Evolutionary conservation across 78 protist genomes (phyloP).

Genomic region (Guillardia theta): DNA sequence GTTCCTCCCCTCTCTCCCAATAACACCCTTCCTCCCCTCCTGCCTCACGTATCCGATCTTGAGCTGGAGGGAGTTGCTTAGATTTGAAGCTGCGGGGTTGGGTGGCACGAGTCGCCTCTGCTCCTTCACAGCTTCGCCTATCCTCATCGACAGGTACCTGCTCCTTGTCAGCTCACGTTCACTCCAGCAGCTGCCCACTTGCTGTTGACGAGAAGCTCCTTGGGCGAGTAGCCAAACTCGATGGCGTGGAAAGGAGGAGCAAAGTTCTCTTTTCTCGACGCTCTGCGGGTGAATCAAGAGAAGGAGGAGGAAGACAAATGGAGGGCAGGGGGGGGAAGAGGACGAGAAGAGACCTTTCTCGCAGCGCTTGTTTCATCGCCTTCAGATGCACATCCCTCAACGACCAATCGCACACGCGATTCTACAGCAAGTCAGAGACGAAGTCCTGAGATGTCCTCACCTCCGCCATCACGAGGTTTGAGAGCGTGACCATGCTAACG

Average conservation of each 20-base stretch:
- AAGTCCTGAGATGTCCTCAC: neutral
- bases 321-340: neutral
- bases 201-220: neutral
- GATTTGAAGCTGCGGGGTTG: too few species aligned
- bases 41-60: too few species aligned
- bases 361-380: neutral
- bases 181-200: too few species aligned
- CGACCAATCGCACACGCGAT: conserved; percentile 7
- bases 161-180: too few species aligned
- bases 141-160: neutral
- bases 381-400: neutral
- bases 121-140: neutral
- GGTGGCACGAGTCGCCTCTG: neutral
- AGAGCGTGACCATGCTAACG: neutral
- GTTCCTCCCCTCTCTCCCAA: too few species aligned
- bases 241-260: neutral
- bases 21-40: too few species aligned
- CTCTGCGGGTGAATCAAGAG: neutral
- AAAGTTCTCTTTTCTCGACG: neutral
- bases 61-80: too few species aligned
- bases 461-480: neutral
- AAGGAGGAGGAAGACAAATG: neutral
- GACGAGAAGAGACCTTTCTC: neutral
- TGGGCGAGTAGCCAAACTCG: neutral
- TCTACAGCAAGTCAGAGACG: neutral